Evolutionary conservation across 441 rosid genomes (phyloP).

Genomic region (Melastoma candidum): DNA sequence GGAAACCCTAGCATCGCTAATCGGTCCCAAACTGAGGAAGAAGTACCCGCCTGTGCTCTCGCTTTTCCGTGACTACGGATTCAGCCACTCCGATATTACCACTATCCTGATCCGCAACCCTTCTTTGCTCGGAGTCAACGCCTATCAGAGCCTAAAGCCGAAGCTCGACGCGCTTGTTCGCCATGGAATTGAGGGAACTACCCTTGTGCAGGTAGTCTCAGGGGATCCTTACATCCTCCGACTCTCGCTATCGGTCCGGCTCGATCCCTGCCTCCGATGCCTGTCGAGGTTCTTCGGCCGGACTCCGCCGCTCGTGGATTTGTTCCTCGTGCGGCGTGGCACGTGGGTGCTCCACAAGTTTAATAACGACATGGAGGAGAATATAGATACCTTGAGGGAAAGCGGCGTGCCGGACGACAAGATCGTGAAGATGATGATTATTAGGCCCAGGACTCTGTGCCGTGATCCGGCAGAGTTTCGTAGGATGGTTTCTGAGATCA

Average conservation of each 20-base stretch:
- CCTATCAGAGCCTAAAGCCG: constrained; percentile 11
- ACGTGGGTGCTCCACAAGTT: constrained; percentile 13
- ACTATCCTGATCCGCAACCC: constrained; percentile 2
- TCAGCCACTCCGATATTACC: constrained; percentile 3
- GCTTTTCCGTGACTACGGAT: constrained; percentile 13
- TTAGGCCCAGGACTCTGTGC: constrained; percentile 13
- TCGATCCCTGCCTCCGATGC: constrained; percentile 11
- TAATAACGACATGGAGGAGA: constrained; percentile 5
- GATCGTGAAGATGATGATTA: constrained; percentile 7
- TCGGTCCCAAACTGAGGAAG: neutral
- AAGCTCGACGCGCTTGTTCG: constrained; percentile 12
- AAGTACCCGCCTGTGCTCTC: constrained; percentile 5
- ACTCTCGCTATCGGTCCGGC: constrained; percentile 4
- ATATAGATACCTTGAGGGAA: constrained; percentile 8
- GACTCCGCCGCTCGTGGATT: neutral
- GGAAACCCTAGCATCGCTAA: constrained; percentile 1
- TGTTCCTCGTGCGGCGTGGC: constrained; percentile 8
- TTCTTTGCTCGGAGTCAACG: neutral
- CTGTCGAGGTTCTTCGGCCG: constrained; percentile 12
- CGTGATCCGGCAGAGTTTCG: constrained; percentile 6
- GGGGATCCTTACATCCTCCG: constrained; percentile 8
- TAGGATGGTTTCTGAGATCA: constrained; percentile 1
- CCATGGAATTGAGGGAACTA: constrained; percentile 5
- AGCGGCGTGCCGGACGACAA: constrained; percentile 10
- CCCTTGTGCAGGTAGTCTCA: constrained; percentile 10